A percentile compares a stretch with the other conserved stretches of the same genome.
phyloP scores from a whole-genome alignment of 441 rosid species.

The Adansonia grandidieri region DNA sequence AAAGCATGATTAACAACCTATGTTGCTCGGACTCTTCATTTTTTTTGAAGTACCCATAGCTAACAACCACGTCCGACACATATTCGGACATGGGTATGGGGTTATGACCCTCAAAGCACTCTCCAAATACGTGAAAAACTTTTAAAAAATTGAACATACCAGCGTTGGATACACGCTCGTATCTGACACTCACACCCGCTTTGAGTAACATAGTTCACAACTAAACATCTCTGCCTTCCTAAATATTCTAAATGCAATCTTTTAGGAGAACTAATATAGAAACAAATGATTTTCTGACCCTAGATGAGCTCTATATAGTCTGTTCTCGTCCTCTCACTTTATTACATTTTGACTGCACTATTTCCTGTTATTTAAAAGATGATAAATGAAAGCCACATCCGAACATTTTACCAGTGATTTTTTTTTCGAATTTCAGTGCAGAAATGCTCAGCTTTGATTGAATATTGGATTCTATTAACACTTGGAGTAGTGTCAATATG shows the following conservation, averaged over 20 bases:
- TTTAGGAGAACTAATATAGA: background rate
- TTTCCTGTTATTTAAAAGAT: background rate
- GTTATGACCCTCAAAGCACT: too few relatives aligned
- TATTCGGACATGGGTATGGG: too few relatives aligned
- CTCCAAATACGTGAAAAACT: too few relatives aligned
- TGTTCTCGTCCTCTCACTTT: background rate
- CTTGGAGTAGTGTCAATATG: background rate
- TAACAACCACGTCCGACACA: too few relatives aligned
- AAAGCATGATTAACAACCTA: background rate
- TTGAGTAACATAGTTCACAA: background rate
- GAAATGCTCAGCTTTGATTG: background rate
- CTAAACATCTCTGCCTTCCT: background rate
- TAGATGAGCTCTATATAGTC: background rate
- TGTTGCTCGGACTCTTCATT: too few relatives aligned
- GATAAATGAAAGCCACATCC: background rate
- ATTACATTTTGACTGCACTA: background rate
- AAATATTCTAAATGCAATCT: background rate
- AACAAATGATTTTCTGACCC: background rate
- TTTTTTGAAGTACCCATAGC: too few relatives aligned
- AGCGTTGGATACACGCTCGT: too few relatives aligned
- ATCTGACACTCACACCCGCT: too few relatives aligned
- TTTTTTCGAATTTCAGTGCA: background rate
- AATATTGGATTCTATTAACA: background rate
- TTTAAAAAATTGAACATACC: too few relatives aligned
- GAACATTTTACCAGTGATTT: background rate